Evolutionary conservation across 1,284 basidiomycete genomes (phyloP).

Genomic region (Pseudomicrostroma phylloplanum): DNA sequence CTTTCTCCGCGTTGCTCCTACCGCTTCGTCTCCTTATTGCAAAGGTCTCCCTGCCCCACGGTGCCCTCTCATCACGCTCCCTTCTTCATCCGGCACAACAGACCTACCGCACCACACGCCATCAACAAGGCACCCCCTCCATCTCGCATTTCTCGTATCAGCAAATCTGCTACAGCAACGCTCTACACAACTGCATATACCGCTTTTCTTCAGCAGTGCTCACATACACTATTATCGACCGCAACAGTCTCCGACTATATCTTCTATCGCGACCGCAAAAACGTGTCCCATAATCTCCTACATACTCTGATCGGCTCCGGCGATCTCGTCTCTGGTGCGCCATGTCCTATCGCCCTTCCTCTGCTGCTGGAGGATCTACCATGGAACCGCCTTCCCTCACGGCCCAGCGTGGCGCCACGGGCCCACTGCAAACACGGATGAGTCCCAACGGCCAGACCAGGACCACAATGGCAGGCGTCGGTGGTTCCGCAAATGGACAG

Average conservation of each 20-base stretch:
- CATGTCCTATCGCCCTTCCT: conserved; percentile 3
- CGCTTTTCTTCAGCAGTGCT: background rate
- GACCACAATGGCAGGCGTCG: too few species aligned
- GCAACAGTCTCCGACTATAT: background rate
- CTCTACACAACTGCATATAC: too few species aligned
- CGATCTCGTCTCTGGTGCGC: background rate
- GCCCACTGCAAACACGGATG: background rate
- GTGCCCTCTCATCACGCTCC: too few species aligned
- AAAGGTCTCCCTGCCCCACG: too few species aligned
- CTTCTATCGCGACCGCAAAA: too few species aligned
- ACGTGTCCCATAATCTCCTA: background rate
- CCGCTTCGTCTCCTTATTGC: background rate
- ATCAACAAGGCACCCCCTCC: too few species aligned
- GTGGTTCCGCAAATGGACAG: too few species aligned
- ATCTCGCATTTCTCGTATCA: too few species aligned
- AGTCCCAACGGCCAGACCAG: background rate
- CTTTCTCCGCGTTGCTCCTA: background rate
- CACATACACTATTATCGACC: background rate
- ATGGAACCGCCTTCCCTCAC: background rate
- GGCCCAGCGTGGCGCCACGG: background rate
- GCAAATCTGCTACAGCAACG: too few species aligned
- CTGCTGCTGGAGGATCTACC: background rate
- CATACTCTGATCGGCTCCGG: background rate
- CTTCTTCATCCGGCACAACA: too few species aligned
- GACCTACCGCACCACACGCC: too few species aligned